Evolutionary conservation across 768 basidiomycete species (phyloP), one percentile per base, ranked within the genome.

Genomic region (Gyrodon lividus): DNA sequence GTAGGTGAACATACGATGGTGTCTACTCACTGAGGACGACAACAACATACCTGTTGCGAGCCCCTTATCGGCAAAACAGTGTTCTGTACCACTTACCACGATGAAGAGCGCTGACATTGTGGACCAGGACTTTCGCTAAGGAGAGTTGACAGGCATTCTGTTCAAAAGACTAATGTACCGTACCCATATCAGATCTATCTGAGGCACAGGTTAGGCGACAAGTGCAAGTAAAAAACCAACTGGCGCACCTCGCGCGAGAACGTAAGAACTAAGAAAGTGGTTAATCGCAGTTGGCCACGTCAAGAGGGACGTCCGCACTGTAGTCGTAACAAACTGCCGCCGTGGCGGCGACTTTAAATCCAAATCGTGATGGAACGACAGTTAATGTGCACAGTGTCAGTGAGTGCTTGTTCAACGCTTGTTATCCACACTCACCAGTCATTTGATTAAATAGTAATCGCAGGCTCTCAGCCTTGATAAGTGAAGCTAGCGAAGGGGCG

Each of bases 151-250:
- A 19, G 6, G 20, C 1, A 42, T 40, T 20, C 14, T 45, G 39
- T 43, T 19, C 23, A 28, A 2, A 9, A 52, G 2, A 9, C n/a
- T 33, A 14, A 10, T 43, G 43, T 22, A 5, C 4, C 46, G 4
- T 50, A 59, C 58, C 58, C 58, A 59, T 46, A 59, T 45, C 13
- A 55, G 16, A 22, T 57, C 49, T 2, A 51, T 26, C 56, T 51
- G 24, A 12, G 9, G 6, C 5, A 1, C 2, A 12, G 4, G 31
- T 55, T 14, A 35, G 22, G 10, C 4, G 6, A 30, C 24, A 37
- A 19, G 2, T 14, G 16, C 6, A 13, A 16, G 12, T 35, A 0
- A 16, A 17, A 6, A 16, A 12, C 19, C 10, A 35, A n/a, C 9
- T 6, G 13, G 45, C 49, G 17, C 30, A 48, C 56, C 49, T 57